Percentiles rank a stretch among this genome's conserved stretches.
These are phyloP conservation scores for Penicillium crustosum DNA, from an alignment of 2,329 filamentous ascomycete genomes.

Conservation along the genomic window DNA sequence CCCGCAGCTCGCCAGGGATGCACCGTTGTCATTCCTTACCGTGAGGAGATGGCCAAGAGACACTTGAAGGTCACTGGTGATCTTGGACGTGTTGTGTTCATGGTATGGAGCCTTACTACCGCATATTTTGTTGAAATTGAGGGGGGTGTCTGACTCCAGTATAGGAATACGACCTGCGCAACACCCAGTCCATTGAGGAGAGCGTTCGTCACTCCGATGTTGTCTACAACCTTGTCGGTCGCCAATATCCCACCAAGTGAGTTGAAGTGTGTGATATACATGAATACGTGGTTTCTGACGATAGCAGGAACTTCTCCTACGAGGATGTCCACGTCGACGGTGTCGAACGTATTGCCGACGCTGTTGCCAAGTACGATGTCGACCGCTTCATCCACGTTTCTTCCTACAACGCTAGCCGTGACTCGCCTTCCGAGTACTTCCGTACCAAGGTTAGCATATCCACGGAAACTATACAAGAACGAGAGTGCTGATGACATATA, in stretches of 20 bases:
- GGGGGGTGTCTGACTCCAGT: constrained; percentile 1
- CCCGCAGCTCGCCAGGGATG: constrained; percentile 81
- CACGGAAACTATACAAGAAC: neutral
- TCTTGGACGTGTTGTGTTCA: constrained; percentile 82
- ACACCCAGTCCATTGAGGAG: constrained; percentile 93
- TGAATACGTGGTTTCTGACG: constrained; percentile 32
- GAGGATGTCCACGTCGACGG: constrained; percentile 93
- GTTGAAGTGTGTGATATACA: constrained; percentile 25
- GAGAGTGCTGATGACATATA: constrained; percentile 33
- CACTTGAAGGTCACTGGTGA: constrained; percentile 97
- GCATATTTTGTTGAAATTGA: neutral
- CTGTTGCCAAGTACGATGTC: constrained; percentile 95
- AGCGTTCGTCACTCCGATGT: constrained; percentile 95
- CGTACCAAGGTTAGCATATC: constrained; percentile 70
- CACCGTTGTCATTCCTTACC: constrained; percentile 87
- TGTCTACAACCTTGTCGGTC: constrained; percentile 93
- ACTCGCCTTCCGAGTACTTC: constrained; percentile 86
- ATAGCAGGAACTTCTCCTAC: constrained; percentile 78
- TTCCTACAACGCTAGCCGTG: constrained; percentile 80
- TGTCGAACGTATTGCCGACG: constrained; percentile 86
- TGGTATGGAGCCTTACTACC: constrained; percentile 52
- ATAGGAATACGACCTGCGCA: constrained; percentile 90
- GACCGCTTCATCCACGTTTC: constrained; percentile 97
- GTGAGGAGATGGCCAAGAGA: constrained; percentile 97
- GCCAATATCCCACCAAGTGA: constrained; percentile 94